Conservation (phyloP, 345 rosid species). For the Nephelium lappaceum region DNA sequence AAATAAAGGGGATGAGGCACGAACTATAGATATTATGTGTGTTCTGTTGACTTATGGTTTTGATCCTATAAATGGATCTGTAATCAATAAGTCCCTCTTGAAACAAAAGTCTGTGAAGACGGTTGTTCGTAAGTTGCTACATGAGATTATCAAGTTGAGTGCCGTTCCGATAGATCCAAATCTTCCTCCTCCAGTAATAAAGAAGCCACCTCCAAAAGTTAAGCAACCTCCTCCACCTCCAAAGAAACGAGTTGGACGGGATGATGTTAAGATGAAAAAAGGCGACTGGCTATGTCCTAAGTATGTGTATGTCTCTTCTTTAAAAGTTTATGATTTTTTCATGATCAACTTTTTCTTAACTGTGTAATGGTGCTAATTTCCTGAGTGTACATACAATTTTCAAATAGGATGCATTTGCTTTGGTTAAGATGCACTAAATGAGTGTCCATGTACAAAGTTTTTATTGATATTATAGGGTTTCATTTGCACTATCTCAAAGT, state of each 20-base stretch:
- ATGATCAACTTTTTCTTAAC: no score
- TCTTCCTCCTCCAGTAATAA: conserved; percentile 88
- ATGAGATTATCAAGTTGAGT: conserved; percentile 86
- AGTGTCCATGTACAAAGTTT: neutral
- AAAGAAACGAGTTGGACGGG: conserved; percentile 89
- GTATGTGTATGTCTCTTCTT: conserved; percentile 57
- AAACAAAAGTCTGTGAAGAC: conserved; percentile 78
- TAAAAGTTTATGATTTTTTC: conserved; percentile 1
- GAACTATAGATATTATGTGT: conserved; percentile 81
- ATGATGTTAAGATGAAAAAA: conserved; percentile 95
- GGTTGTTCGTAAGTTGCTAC: conserved; percentile 83
- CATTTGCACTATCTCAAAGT: neutral
- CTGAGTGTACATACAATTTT: neutral
- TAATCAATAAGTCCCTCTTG: conserved; percentile 60
- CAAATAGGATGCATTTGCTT: neutral
- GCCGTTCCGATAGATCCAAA: conserved; percentile 92
- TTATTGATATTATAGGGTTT: neutral
- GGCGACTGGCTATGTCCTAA: conserved; percentile 99
- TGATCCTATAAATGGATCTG: conserved; percentile 60
- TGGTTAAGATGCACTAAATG: conserved; percentile 7
- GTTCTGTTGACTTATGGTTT: conserved; percentile 77
- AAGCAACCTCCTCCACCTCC: conserved; percentile 97
- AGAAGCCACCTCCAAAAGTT: conserved; percentile 88
- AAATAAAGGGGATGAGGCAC: conserved; percentile 94
- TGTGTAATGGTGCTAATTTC: neutral